Conservation (phyloP, 73 alveolate genomes). For the Breviolum minutum region DNA sequence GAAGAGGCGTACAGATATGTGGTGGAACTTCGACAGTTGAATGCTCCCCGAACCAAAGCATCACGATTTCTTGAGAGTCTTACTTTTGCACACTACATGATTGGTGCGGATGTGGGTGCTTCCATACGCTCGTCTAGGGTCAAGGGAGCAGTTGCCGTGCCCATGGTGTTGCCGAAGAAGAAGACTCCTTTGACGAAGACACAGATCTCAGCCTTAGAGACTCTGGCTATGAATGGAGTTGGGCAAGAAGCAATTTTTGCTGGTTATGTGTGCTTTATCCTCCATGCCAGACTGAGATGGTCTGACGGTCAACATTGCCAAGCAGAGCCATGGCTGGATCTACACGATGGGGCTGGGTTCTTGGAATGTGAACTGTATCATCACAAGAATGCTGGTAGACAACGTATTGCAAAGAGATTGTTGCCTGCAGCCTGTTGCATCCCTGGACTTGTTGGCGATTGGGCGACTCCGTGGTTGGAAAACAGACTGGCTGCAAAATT, state of each 20-base stretch:
- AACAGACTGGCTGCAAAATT: not conserved
- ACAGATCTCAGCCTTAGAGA: not conserved
- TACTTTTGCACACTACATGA: not conserved
- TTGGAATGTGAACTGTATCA: not conserved
- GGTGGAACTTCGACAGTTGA: not conserved
- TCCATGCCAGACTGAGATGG: not conserved
- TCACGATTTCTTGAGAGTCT: not conserved
- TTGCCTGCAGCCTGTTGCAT: not conserved
- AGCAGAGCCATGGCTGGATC: not conserved
- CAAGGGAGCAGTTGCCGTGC: not conserved
- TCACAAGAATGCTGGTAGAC: not conserved
- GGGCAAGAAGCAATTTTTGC: not conserved
- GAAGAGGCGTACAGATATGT: not conserved
- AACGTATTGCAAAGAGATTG: not conserved
- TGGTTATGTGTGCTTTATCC: not conserved
- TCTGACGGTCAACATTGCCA: not conserved
- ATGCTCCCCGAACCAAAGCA: not conserved
- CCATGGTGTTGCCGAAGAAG: not conserved
- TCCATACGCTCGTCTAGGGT: not conserved
- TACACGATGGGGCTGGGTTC: not conserved
- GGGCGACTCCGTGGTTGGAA: not conserved
- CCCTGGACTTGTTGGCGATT: not conserved
- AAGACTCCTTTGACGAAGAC: not conserved
- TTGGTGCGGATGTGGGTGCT: not conserved
- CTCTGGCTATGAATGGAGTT: not conserved